Conservation (phyloP, 768 basidiomycete genomes). For the Psilocybe cyanescens region DNA sequence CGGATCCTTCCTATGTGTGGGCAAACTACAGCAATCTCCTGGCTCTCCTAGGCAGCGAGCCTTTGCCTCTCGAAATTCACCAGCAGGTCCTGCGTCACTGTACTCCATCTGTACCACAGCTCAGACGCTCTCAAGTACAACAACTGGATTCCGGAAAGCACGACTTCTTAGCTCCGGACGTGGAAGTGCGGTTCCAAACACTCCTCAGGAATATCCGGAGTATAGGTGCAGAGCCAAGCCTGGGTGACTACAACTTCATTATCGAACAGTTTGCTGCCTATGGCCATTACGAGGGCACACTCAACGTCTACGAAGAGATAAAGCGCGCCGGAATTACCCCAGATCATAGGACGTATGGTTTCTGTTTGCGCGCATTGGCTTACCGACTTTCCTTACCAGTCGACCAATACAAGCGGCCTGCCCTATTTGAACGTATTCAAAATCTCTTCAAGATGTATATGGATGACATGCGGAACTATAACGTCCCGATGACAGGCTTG, state of each 20-base stretch:
- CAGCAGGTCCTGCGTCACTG: conserved; percentile 72
- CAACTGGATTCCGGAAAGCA: conserved; percentile 41
- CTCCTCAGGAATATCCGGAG: conserved; percentile 74
- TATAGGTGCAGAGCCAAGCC: conserved; percentile 45
- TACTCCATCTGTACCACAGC: conserved; percentile 46
- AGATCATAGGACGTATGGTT: conserved; percentile 57
- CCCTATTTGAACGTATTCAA: conserved; percentile 45
- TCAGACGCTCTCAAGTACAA: conserved; percentile 49
- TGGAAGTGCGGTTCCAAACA: conserved; percentile 69
- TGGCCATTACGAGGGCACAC: conserved; percentile 67
- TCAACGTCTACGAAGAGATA: conserved; percentile 67
- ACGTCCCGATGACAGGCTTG: conserved; percentile 55
- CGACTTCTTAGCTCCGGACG: conserved; percentile 47
- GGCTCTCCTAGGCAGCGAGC: conserved; percentile 46
- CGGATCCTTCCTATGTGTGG: conserved; percentile 63
- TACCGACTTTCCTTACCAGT: conserved; percentile 68
- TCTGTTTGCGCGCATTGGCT: conserved; percentile 72
- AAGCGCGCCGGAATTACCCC: conserved; percentile 47
- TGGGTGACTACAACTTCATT: conserved; percentile 78
- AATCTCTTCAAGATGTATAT: conserved; percentile 54
- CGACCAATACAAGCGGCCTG: conserved; percentile 34
- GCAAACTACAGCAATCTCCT: conserved; percentile 62
- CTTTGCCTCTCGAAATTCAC: conserved; percentile 67
- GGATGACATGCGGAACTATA: conserved; percentile 55
- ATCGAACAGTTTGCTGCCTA: conserved; percentile 76